Conservation (phyloP, 768 basidiomycete genomes). For the Scleroderma citrinum region DNA sequence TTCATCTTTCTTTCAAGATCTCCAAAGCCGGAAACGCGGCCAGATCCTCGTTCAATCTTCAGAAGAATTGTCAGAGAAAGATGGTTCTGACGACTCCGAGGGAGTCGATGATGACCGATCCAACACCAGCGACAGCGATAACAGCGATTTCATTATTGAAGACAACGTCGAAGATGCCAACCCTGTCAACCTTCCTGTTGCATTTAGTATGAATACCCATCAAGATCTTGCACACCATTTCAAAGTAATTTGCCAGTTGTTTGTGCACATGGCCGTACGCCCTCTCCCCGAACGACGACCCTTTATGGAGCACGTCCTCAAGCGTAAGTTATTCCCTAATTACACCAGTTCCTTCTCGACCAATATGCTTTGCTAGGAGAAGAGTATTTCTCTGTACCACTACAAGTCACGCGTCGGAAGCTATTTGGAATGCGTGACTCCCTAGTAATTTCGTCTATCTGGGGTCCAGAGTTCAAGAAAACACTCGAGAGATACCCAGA, state of each 20-base stretch:
- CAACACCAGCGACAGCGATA: slow-evolving; percentile 12
- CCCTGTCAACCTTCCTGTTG: slow-evolving; percentile 51
- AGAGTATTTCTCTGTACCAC: slow-evolving; percentile 70
- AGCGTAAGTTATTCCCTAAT: slow-evolving; percentile 33
- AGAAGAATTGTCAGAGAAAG: slow-evolving; percentile 25
- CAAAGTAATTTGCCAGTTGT: slow-evolving; percentile 84
- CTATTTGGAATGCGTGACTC: slow-evolving; percentile 66
- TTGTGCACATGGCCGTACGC: slow-evolving; percentile 73
- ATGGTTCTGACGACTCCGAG: slow-evolving; percentile 4
- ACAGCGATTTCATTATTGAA: slow-evolving; percentile 53
- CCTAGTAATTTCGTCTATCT: slow-evolving; percentile 78
- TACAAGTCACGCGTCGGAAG: slow-evolving; percentile 62
- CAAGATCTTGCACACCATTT: slow-evolving; percentile 75
- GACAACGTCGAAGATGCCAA: slow-evolving; percentile 44
- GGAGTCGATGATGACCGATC: neutral
- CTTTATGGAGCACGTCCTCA: slow-evolving; percentile 49
- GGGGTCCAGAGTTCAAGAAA: slow-evolving; percentile 65
- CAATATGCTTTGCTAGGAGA: slow-evolving; percentile 34
- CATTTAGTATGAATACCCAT: slow-evolving; percentile 77
- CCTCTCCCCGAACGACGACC: slow-evolving; percentile 42
- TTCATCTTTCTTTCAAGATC: slow-evolving; percentile 5
- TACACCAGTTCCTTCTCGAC: neutral
- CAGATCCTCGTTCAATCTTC: slow-evolving; percentile 26
- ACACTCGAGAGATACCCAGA: slow-evolving; percentile 61
- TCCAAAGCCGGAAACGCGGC: slow-evolving; percentile 41